A percentile compares a stretch with the other conserved stretches of the same genome.
These are phyloP conservation scores for Euphorbia celastroides DNA, from an alignment of 441 rosid genomes.

Conservation along the genomic window DNA sequence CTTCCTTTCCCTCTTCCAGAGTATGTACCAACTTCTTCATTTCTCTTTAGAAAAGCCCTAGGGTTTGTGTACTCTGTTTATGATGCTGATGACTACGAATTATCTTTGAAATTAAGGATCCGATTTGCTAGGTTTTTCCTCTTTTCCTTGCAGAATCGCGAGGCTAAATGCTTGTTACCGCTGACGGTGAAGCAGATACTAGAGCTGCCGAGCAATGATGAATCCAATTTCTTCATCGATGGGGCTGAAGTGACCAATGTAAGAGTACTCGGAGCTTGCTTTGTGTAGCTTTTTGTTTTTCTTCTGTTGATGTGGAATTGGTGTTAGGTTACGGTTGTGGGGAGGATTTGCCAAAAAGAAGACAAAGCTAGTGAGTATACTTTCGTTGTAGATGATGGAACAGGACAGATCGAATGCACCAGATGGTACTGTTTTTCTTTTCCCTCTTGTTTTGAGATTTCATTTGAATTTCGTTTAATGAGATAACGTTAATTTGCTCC, in stretches of 20 bases:
- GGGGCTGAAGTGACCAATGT: slow-evolving; percentile 78
- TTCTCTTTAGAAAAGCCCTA: background rate
- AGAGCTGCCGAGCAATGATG: slow-evolving; percentile 54
- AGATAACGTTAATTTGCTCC: background rate
- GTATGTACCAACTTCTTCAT: slow-evolving; percentile 28
- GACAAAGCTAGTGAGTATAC: slow-evolving; percentile 69
- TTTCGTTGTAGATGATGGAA: slow-evolving; percentile 78
- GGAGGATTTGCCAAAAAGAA: slow-evolving; percentile 64
- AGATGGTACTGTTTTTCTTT: slow-evolving; percentile 44
- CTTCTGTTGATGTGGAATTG: background rate
- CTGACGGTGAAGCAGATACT: slow-evolving; percentile 75
- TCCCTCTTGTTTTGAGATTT: background rate
- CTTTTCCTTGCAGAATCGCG: slow-evolving; percentile 57
- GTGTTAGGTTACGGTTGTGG: slow-evolving; percentile 61
- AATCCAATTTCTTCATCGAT: slow-evolving; percentile 56
- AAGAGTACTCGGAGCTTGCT: slow-evolving; percentile 9
- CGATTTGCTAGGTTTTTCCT: background rate
- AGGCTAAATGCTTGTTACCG: slow-evolving; percentile 65
- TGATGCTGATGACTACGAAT: background rate
- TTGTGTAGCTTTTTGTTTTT: background rate
- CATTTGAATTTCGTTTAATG: background rate
- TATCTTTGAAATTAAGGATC: background rate
- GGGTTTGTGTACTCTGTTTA: background rate
- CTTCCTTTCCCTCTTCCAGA: slow-evolving; percentile 33
- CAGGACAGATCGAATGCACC: slow-evolving; percentile 77